phyloP scores from a whole-genome alignment of 2,329 filamentous ascomycete genomes.

The Fonsecaea pedrosoi region DNA sequence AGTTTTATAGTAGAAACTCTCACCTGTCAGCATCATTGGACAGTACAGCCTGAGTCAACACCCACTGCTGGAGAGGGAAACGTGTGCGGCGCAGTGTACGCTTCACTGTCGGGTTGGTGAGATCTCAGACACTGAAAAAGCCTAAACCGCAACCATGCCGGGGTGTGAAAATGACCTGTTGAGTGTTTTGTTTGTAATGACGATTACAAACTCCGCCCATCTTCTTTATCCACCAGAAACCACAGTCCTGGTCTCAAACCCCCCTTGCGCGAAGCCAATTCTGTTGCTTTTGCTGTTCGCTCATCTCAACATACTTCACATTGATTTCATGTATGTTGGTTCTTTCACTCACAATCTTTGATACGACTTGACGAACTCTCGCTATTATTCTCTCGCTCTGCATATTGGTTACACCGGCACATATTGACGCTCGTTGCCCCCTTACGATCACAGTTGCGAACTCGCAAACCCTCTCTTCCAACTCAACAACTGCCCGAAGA shows the following conservation, averaged over 20 bases:
- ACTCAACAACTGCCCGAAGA: not conserved
- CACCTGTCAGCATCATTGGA: not conserved
- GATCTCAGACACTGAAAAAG: slow-evolving; percentile 11
- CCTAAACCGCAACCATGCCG: slow-evolving; percentile 4
- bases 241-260: not conserved
- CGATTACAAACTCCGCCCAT: not conserved
- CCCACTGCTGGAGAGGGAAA: not conserved
- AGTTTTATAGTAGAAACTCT: not conserved
- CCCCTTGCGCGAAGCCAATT: slow-evolving; percentile 1
- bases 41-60: not conserved
- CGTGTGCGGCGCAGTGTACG: not conserved
- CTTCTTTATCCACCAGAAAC: not conserved
- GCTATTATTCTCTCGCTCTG: slow-evolving; percentile 21
- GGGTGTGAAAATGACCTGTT: not conserved
- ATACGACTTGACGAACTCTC: slow-evolving; percentile 33
- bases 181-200: slow-evolving; percentile 16
- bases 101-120: not conserved
- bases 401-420: slow-evolving; percentile 17
- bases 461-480: not conserved
- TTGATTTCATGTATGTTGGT: slow-evolving; percentile 7
- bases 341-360: slow-evolving; percentile 17
- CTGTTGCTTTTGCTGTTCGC: slow-evolving; percentile 1
- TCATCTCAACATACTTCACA: slow-evolving; percentile 5
- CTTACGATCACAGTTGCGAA: not conserved
- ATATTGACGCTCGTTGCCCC: slow-evolving; percentile 18